Conservation (phyloP, 2,329 filamentous ascomycete genomes). For the Arachnopeziza araneosa region DNA sequence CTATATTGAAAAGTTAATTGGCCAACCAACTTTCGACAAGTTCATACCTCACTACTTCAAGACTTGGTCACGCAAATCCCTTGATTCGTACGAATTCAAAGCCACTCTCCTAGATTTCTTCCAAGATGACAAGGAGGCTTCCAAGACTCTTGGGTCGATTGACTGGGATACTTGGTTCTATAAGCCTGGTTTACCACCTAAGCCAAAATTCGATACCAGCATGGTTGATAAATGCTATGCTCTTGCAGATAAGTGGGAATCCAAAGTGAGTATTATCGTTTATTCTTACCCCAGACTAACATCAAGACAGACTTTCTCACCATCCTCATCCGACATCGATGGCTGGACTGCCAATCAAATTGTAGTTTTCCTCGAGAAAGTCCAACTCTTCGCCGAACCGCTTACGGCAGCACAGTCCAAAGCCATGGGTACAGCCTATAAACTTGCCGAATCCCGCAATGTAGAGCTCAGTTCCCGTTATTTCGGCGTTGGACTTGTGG, state of each 20-base stretch:
- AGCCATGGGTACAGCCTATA: conserved; percentile 69
- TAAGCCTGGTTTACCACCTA: conserved; percentile 79
- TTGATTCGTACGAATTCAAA: conserved; percentile 95
- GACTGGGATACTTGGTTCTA: conserved; percentile 93
- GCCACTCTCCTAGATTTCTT: conserved; percentile 84
- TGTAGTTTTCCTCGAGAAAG: conserved; percentile 79
- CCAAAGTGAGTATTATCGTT: conserved; percentile 38
- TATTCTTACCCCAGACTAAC: neutral
- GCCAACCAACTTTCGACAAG: conserved; percentile 81
- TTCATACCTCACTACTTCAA: conserved; percentile 96
- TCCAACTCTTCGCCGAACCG: conserved; percentile 62
- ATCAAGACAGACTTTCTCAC: conserved; percentile 47
- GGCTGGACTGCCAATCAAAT: conserved; percentile 81
- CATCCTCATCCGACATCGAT: conserved; percentile 62
- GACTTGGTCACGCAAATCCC: conserved; percentile 75
- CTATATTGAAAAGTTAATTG: conserved; percentile 79
- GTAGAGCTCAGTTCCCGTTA: conserved; percentile 81
- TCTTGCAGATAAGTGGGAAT: conserved; percentile 76
- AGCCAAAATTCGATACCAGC: conserved; percentile 84
- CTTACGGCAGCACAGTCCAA: conserved; percentile 62
- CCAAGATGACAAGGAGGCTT: conserved; percentile 54
- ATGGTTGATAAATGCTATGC: conserved; percentile 81
- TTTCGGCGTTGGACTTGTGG: conserved; percentile 71
- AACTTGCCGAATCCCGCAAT: conserved; percentile 69
- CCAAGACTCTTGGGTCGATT: conserved; percentile 61